Base-by-base conservation (phyloP, 2,329 filamentous ascomycete genomes). In the Fusarium armeniacum region DNA sequence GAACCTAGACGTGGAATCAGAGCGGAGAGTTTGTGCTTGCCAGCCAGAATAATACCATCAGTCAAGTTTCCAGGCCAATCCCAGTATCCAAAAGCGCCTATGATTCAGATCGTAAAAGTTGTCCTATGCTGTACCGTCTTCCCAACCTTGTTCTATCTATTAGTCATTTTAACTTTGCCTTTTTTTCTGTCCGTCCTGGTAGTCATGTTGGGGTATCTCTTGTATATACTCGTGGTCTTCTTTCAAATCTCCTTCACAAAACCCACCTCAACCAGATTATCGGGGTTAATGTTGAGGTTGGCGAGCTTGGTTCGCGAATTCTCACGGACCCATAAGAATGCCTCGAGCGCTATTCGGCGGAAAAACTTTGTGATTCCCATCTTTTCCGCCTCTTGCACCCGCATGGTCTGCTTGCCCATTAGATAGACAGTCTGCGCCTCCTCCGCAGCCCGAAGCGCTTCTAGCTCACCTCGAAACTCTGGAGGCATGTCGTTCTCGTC, bases 261-360 rank as follows among this genome's bases (percentile, higher is more conserved):
- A 0, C 90, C 90, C 20, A 92, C 88, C 78, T 91, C 90, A 20
- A 92, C 85, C 49, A 91, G 76, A 50, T 85, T 83, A 62, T 91
- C 89, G 62, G 86, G 75, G 52, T 77, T 75, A 38, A 77, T 76
- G 41, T 77, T 71, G 61, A 91, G 77, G 70, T 89, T 89, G 16
- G 89, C 87, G 78, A 91, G 86, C 81, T 91, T 92, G 3, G 86
- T 85, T 53, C 89, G 80, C 15, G 87, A 88, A 69, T 91, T 91
- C 40, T 92, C 89, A 32, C 89, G 79, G 52, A 91, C 83, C 82
- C 89, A 91, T 62, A 92, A 76, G 66, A 91, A 92, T 0, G 83
- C 78, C 50, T 81, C 80, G 13, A 92, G 76, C 8, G 88, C 50
- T 1, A 84, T 58, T 44, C 79, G 81, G 15, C 87, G 80, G 13